Evolutionary conservation across 2,329 filamentous ascomycete genomes (phyloP), one percentile per base, ranked within the genome.

Genomic region (Paraphoma sp.): DNA sequence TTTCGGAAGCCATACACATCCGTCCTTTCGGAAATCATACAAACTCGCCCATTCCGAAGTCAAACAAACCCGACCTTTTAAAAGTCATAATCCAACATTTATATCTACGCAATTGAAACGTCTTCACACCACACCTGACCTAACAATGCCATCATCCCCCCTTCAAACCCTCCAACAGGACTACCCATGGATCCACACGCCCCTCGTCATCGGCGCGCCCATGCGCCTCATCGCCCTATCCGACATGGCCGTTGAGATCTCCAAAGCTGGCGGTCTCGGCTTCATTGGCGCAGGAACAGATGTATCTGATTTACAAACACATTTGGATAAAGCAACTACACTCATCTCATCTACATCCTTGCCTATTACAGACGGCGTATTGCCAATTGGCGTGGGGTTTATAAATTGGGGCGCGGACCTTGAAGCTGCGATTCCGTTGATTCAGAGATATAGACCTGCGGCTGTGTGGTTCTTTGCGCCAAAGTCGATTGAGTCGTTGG

Each of bases 381-480:
- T 86, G 0, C 83, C 83, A 38, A 75, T 90, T 38, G 86, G 83
- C 56, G 78, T 89, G 3, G 88, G 87, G 52, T 87, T 90, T 73
- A 81, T 90, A 51, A 83, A 86, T 45, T 86, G 78, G 78, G 78
- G 77, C 29, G 77, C 75, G 10, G 63, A 72, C 16, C 68, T 85
- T 53, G 74, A 82, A 49, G 71, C 76, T 18, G 78, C 79, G 1
- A 69, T 86, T 2, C 82, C 83, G 1, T 61, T 89, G 11, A 76
- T 91, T 16, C 68, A 69, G 23, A 75, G 79, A 57, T 82, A 87
- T 70, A 75, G 74, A 0, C 87, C 87, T 1, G 83, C 82, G 2
- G 87, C 86, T 0, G 79, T 88, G 8, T 91, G 88, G 88, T 81
- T 91, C 45, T 90, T 90, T 66, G 88, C 87, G 2, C 57, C 74